Conservation (phyloP, 768 basidiomycete species). For the Sutorius australiensis region DNA sequence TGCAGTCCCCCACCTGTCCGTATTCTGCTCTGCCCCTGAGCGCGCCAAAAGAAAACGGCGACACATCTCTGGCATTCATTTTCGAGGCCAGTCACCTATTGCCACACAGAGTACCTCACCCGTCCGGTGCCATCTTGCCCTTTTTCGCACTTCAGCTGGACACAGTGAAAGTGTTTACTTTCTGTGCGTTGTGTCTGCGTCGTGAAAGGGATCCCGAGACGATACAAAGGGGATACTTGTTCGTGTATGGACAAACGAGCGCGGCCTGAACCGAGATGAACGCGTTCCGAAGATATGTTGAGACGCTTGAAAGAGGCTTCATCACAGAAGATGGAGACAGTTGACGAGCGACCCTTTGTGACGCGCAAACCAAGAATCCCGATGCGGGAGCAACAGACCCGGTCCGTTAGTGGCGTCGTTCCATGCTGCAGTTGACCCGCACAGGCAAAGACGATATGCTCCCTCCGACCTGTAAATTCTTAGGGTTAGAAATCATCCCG, state of each 20-base stretch:
- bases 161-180: constrained; percentile 24
- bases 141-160: constrained; percentile 23
- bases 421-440: constrained; percentile 20
- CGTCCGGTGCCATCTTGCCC: constrained; percentile 52
- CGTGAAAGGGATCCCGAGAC: constrained; percentile 49
- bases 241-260: constrained; percentile 24
- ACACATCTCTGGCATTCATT: constrained; percentile 44
- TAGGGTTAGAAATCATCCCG: constrained; percentile 62
- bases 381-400: constrained; percentile 4
- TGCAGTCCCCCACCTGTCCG: constrained; percentile 31
- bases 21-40: constrained; percentile 37
- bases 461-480: constrained; percentile 36
- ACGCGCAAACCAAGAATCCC: constrained; percentile 10
- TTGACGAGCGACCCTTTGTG: constrained; percentile 16
- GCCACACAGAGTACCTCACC: constrained; percentile 34
- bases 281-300: constrained; percentile 56
- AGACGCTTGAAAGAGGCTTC: constrained; percentile 36
- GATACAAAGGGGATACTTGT: constrained; percentile 47
- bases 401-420: constrained; percentile 18
- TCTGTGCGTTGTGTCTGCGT: constrained; percentile 21
- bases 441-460: constrained; percentile 24
- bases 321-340: constrained; percentile 31
- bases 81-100: constrained; percentile 4
- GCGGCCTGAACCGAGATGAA: constrained; percentile 22
- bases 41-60: constrained; percentile 36